These are phyloP conservation scores for Chaetomium fimeti DNA, from an alignment of 495 filamentous ascomycete genomes.

Conservation along the genomic window DNA sequence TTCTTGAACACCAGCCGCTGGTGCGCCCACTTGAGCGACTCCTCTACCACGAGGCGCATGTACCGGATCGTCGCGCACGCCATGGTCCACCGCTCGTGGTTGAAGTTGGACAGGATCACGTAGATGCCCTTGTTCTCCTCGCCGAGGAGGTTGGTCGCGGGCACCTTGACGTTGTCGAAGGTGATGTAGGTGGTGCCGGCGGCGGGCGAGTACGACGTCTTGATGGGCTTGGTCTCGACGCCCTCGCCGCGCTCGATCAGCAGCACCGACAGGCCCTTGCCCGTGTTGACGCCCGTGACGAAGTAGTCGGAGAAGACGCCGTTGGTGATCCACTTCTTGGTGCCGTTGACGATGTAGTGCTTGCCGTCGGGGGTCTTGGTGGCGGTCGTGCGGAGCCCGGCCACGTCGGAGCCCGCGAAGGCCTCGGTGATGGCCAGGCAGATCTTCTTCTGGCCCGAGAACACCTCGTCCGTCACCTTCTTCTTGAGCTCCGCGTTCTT, in stretches of 20 bases:
- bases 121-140: constrained; percentile 84
- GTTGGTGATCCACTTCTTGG: constrained; percentile 95
- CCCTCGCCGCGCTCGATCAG: constrained; percentile 70
- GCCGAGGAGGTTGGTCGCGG: constrained; percentile 73
- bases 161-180: constrained; percentile 85
- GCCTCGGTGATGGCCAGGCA: constrained; percentile 86
- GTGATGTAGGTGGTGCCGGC: constrained; percentile 80
- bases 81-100: constrained; percentile 78
- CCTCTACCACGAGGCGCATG: constrained; percentile 70
- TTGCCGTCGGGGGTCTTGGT: constrained; percentile 79
- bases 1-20: constrained; percentile 85
- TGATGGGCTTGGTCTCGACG: constrained; percentile 74
- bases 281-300: constrained; percentile 75
- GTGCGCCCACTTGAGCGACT: constrained; percentile 86
- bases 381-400: constrained; percentile 77
- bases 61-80: constrained; percentile 59
- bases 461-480: constrained; percentile 65
- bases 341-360: constrained; percentile 83
- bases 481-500: constrained; percentile 64
- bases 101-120: constrained; percentile 87
- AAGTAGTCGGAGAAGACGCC: constrained; percentile 83
- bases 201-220: constrained; percentile 78
- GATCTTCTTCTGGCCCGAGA: constrained; percentile 82
- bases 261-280: constrained; percentile 77
- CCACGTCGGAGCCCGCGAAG: constrained; percentile 85